Evolutionary conservation across 2,329 filamentous ascomycete genomes (phyloP), one percentile per base, ranked within the genome.

Genomic region (Aureobasidium sp.): DNA sequence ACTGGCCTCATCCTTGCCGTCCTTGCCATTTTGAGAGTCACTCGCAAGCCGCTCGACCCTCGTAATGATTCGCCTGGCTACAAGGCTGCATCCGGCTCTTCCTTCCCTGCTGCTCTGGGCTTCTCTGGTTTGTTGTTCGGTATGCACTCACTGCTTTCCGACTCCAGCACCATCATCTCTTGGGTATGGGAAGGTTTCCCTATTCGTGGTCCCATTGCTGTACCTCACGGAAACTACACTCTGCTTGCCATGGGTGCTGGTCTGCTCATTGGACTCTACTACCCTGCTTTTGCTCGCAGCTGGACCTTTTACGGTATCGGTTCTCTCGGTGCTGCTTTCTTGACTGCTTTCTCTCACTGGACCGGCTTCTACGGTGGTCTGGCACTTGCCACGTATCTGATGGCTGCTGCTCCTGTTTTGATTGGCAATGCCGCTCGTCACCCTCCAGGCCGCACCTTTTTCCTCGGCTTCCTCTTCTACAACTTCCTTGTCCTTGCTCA

Each of bases 181-280:
- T 98, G 93, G 93, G 89, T 89, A 2, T 98, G 93, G 93, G 90
- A 96, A 62, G 93, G 93, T 6, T 98, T 87, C 63, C 93, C 93
- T 12, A 81, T 97, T 35, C 83, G 86, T 45, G 93, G 93, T 6
- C 93, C 93, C 2, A 81, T 93, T 45, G 82, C 90, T 57, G 89
- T 85, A 42, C 89, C 90, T n/a, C 90, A 97, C 63, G 93, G 90
- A 51, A 89, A 88, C 62, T 81, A 85, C 66, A 96, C 90, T 1
- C 80, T 96, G 49, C 79, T 87, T 51, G 85, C 85, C 55, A 98
- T 98, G 93, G 88, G 87, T 24, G 72, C 77, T 35, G 93, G 93
- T 52, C 74, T 95, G 17, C 67, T 89, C 12, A 73, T 86, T 30
- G 90, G 91, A n/a, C 71, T 93, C 30, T 85, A 83, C 64, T 79